A percentile compares a stretch with the other conserved stretches of the same genome.
Evolutionary conservation across 441 rosid genomes (phyloP).

Genomic region (Codiaeum variegatum): DNA sequence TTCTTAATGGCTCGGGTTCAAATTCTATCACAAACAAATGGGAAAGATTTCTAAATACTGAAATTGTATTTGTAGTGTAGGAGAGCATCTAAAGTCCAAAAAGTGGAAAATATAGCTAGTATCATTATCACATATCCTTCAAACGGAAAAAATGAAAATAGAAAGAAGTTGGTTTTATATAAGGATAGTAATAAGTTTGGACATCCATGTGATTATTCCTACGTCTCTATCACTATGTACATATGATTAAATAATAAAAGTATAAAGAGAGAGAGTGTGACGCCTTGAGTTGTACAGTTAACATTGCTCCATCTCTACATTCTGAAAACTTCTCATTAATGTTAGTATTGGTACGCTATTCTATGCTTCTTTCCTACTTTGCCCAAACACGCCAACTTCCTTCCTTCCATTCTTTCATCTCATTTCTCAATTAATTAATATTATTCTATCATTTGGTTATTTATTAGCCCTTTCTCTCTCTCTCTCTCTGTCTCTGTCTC

Average conservation of each 20-base stretch:
- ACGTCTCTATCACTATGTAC: constrained; percentile 19
- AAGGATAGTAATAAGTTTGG: background rate
- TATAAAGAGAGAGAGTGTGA: constrained; percentile 30
- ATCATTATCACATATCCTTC: background rate
- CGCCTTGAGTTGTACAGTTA: constrained; percentile 37
- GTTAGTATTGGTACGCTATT: constrained; percentile 20
- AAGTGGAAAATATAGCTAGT: background rate
- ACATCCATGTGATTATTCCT: background rate
- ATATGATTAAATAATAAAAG: constrained; percentile 37
- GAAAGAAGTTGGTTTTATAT: background rate
- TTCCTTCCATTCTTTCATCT: too few relatives aligned
- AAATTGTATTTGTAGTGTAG: too few relatives aligned
- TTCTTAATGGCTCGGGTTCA: too few relatives aligned
- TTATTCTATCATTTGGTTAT: background rate
- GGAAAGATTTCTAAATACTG: too few relatives aligned
- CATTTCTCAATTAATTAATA: too few relatives aligned
- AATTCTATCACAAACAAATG: too few relatives aligned
- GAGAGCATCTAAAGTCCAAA: too few relatives aligned
- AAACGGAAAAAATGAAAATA: background rate
- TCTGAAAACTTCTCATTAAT: constrained; percentile 15
- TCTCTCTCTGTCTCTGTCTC: background rate
- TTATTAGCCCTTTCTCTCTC: constrained; percentile 3
- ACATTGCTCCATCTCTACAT: constrained; percentile 34
- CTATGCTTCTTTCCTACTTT: constrained; percentile 30
- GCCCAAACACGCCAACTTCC: constrained; percentile 13